Evolutionary conservation across 192 early-diverging fungal genomes (phyloP), one percentile per base, ranked within the genome.

Genomic region (Haplosporangium gracile): DNA sequence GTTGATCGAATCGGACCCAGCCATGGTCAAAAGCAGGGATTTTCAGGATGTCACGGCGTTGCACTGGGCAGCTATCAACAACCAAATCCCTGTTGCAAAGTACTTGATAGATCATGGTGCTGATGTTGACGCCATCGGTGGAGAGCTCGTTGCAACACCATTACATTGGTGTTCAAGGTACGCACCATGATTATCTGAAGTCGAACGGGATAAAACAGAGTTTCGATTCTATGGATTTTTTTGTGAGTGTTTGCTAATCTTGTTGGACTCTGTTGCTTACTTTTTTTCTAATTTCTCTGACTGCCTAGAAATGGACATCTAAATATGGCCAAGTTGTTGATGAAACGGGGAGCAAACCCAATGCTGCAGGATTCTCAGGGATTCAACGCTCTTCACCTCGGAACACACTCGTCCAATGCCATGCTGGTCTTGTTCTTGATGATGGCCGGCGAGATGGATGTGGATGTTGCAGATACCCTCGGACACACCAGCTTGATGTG

Each of bases 401-500:
- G 97, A 1, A 95, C 95, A 32, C 97, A 99, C 75, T 95, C 96
- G 3, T 95, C 94, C 15, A 93, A 96, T 68, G 84, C 93, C 3
- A 91, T 97, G 89, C 79, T 98, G 71, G 89, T 97, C 9, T 78
- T 96, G 5, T 97, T 94, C 80, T 73, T 99, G 39, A 87, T 97
- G 11, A 90, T 92, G 75, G 88, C 92, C 8, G 96, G 90, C 69
- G 84, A 93, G 3, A 91, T 95, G 81, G 94, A 94, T 70, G 91
- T 97, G 6, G 96, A 99, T 81, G 71, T 85, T 0, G 83, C 89
- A 7, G 98, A 99, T 77, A 88, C 90, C 4, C 90, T 96, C 70
- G 95, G 94, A 39, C 93, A 96, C 43, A 99, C 98, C 18, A 91
- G 96, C 65, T 89, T 99, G 36, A 98, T 98, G 96, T 99, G 98